Conservation (phyloP, 2,329 filamentous ascomycete species). For the Aspergillus sp. region DNA sequence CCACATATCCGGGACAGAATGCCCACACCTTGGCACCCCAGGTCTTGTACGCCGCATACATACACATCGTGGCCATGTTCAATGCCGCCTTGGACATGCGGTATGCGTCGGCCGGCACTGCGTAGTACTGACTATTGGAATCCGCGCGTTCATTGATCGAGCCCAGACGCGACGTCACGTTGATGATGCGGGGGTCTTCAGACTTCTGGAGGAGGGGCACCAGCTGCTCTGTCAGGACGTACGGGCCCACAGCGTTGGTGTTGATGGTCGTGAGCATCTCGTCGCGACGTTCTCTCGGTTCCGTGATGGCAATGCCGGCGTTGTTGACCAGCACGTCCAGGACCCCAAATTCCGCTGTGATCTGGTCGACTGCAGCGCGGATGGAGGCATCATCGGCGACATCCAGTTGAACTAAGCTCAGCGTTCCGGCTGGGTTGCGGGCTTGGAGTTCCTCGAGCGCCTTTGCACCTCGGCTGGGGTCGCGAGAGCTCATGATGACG, state of each 20-base stretch:
- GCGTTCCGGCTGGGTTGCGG: conserved; percentile 16
- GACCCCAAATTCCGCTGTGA: conserved; percentile 14
- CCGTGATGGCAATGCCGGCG: conserved; percentile 7
- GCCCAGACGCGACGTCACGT: conserved; percentile 34
- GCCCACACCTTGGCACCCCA: conserved; percentile 23
- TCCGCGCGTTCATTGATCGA: conserved; percentile 1
- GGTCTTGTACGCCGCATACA: conserved; percentile 13
- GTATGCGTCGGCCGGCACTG: conserved; percentile 14
- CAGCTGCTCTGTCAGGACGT: conserved; percentile 31
- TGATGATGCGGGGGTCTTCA: conserved; percentile 28
- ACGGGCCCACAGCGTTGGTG: conserved; percentile 36
- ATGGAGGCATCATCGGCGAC: conserved; percentile 34
- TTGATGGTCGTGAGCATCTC: conserved; percentile 21
- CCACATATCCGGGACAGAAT: conserved; percentile 28
- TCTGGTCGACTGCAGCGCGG: conserved; percentile 6
- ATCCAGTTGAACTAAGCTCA: conserved; percentile 36
- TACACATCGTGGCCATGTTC: conserved; percentile 18
- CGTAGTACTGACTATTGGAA: background rate
- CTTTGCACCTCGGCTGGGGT: conserved; percentile 8
- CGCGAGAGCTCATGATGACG: conserved; percentile 16
- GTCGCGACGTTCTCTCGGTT: conserved; percentile 6
- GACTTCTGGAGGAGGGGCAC: conserved; percentile 33
- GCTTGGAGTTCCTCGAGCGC: conserved; percentile 11
- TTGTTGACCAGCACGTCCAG: conserved; percentile 18
- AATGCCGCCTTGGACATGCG: conserved; percentile 21